phyloP scores from a whole-genome alignment of 129 eudicot species.

The Helianthus annuus region HanXRQr2.0-SUNRISE NC_035448.2:100585473-100585972 shows the following conservation, averaged over 20 bases:
- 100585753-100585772: constrained; percentile 45
- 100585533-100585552: constrained; percentile 74
- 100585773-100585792: constrained; percentile 61
- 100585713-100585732: constrained; percentile 90
- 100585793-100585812: constrained; percentile 84
- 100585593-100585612: constrained; percentile 65
- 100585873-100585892: constrained; percentile 71
- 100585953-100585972: constrained; percentile 91
- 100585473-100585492: constrained; percentile 85
- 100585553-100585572: constrained; percentile 46
- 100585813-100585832: constrained; percentile 91
- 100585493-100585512: constrained; percentile 97
- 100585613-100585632: constrained; percentile 85
- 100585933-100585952: constrained; percentile 82
- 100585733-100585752: constrained; percentile 57
- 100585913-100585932: constrained; percentile 94
- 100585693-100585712: constrained; percentile 33
- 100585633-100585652: constrained; percentile 49
- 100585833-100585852: constrained; percentile 90
- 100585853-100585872: constrained; percentile 86
- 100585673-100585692: constrained; percentile 31
- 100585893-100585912: constrained; percentile 77
- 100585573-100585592: constrained; percentile 50
- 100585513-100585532: constrained; percentile 96
- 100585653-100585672: constrained; percentile 44